Evolutionary conservation across 2,329 filamentous ascomycete genomes (phyloP).

Genomic region (Neonectria neomacrospora): DNA sequence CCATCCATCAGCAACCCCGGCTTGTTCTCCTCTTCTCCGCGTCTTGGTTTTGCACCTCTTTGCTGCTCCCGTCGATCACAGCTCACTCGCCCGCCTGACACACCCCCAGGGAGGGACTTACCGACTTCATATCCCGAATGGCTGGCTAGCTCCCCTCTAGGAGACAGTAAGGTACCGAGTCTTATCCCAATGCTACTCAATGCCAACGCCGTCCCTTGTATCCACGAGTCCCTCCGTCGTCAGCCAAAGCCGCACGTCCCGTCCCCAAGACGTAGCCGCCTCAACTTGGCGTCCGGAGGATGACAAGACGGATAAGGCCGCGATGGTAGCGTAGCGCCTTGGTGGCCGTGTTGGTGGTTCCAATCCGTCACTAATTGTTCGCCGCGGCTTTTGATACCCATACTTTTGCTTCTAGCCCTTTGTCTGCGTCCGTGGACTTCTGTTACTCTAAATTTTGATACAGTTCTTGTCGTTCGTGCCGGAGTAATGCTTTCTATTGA

Average conservation of each 20-base stretch:
- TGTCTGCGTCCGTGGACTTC: neutral
- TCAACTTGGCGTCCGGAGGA: slow-evolving; percentile 15
- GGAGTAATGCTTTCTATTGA: neutral
- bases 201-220: slow-evolving; percentile 14
- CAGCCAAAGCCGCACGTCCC: slow-evolving; percentile 7
- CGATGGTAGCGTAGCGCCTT: neutral
- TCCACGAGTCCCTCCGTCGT: slow-evolving; percentile 9
- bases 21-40: slow-evolving; percentile 25
- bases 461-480: neutral
- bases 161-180: neutral
- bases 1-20: slow-evolving; percentile 25
- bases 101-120: slow-evolving; percentile 16
- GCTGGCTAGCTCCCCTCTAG: slow-evolving; percentile 2
- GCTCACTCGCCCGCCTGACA: slow-evolving; percentile 9
- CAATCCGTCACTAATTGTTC: neutral
- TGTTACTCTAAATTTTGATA: neutral
- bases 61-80: slow-evolving; percentile 10
- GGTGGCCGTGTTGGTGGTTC: neutral
- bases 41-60: slow-evolving; percentile 18
- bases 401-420: neutral
- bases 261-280: neutral
- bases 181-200: slow-evolving; percentile 1
- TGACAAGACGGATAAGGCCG: slow-evolving; percentile 2
- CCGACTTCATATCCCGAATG: slow-evolving; percentile 12
- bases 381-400: neutral